Evolutionary conservation across 805 yeast genomes (phyloP).

Genomic region (Candida yuanshanica): DNA sequence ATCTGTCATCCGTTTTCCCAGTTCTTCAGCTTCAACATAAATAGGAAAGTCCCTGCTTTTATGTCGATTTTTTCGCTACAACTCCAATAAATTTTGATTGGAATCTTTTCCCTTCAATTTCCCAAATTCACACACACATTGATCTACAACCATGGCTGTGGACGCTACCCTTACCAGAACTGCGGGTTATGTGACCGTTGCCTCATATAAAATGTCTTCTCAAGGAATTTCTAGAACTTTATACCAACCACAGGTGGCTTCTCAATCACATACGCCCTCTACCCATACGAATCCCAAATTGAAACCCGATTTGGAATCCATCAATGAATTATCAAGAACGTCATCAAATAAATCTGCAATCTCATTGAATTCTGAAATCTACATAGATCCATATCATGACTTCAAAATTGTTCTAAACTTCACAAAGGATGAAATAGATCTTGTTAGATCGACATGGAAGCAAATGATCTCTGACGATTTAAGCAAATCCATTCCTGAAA

Average conservation of each 20-base stretch:
- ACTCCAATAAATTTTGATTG: too few relatives aligned
- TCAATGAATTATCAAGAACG: slow-evolving; percentile 7
- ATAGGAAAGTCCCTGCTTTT: too few relatives aligned
- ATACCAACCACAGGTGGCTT: slow-evolving; percentile 3
- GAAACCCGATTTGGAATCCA: slow-evolving; percentile 6
- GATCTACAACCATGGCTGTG: background rate
- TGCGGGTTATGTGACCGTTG: background rate
- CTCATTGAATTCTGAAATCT: slow-evolving; percentile 19
- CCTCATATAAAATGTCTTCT: slow-evolving; percentile 6
- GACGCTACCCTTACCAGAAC: background rate
- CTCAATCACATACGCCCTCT: background rate
- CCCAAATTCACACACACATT: background rate
- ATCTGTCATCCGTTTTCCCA: too few relatives aligned
- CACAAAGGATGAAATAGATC: slow-evolving; percentile 26
- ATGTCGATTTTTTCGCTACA: too few relatives aligned
- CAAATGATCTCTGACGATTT: slow-evolving; percentile 32
- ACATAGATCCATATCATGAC: slow-evolving; percentile 13
- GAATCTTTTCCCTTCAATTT: too few relatives aligned
- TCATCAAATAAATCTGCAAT: slow-evolving; percentile 5
- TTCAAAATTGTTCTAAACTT: slow-evolving; percentile 26
- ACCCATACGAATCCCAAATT: background rate
- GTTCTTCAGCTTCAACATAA: too few relatives aligned
- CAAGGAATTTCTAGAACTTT: slow-evolving; percentile 2
- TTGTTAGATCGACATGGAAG: slow-evolving; percentile 33
- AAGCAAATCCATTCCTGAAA: slow-evolving; percentile 7